phyloP scores from a whole-genome alignment of 208 protist genomes.

The Crithidia acanthocephali region DNA sequence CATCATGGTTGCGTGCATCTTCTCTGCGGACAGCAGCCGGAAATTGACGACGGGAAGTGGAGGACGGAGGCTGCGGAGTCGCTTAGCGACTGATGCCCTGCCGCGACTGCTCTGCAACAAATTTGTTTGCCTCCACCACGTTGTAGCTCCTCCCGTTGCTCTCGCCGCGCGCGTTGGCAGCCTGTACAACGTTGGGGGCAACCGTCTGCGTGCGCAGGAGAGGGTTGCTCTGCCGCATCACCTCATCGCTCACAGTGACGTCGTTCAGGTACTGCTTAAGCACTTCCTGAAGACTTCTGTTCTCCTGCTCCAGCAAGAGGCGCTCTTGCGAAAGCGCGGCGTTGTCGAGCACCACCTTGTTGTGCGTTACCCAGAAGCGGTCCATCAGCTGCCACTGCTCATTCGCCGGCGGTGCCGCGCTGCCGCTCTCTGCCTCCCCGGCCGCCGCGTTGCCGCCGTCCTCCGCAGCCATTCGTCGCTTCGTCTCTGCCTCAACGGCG shows the following conservation, averaged over 20 bases:
- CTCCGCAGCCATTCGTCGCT: slow-evolving; percentile 43
- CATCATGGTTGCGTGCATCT: too few species aligned
- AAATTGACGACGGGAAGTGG: neutral
- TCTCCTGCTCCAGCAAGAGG: slow-evolving; percentile 90
- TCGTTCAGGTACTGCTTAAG: slow-evolving; percentile 97
- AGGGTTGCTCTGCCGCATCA: slow-evolving; percentile 75
- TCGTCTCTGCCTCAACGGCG: slow-evolving; percentile 80
- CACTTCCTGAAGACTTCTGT: slow-evolving; percentile 84
- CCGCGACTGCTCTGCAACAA: slow-evolving; percentile 62
- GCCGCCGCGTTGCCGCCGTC: slow-evolving; percentile 38
- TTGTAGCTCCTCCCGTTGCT: slow-evolving; percentile 38
- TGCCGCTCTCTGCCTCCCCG: slow-evolving; percentile 22
- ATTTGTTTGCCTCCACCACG: slow-evolving; percentile 87
- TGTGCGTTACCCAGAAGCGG: slow-evolving; percentile 95
- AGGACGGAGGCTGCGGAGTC: neutral
- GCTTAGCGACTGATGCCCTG: slow-evolving; percentile 47
- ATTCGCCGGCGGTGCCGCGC: slow-evolving; percentile 23
- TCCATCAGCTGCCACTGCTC: slow-evolving; percentile 93
- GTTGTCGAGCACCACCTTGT: slow-evolving; percentile 97
- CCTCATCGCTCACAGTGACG: slow-evolving; percentile 94
- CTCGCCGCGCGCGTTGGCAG: slow-evolving; percentile 23
- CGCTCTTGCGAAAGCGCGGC: slow-evolving; percentile 93
- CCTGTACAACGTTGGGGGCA: slow-evolving; percentile 72
- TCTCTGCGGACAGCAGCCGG: too few species aligned
- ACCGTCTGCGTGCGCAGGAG: slow-evolving; percentile 51